Evolutionary conservation across 768 basidiomycete genomes (phyloP), one percentile per base, ranked within the genome.

Genomic region (Lactifluus volemus): DNA sequence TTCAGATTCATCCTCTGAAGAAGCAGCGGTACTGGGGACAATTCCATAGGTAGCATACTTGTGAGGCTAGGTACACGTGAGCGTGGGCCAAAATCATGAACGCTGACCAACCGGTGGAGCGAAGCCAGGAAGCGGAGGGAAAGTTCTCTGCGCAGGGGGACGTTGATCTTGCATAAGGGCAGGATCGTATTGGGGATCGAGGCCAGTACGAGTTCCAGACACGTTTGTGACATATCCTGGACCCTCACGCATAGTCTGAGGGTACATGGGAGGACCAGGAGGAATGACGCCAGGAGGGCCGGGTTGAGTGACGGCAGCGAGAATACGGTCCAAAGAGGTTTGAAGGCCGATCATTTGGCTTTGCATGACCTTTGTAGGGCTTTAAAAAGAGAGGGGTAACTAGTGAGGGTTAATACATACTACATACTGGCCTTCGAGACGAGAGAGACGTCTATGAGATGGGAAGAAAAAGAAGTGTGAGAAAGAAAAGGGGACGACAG

Each of bases 261-360:
- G 61, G 56, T 55, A 60, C 36, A 63, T 53, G 32, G 67, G 67
- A 30, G 61, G 56, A 9, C 59, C 49, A 60, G 58, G 68, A 36
- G 71, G 76, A 53, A 74, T 73, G 17, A 48, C 66, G 10, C 68
- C 67, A n/a, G 63, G 67, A 47, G 65, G 60, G 61, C 55, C 69
- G 47, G 70, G 64, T 55, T 75, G 77, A 47, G 66, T 67, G 59
- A 92, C 77, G 2, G 82, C 85, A 49, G 80, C 75, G 57, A 93
- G 74, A 69, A 93, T 93, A 54, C 91, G 82, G 73, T 93, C 91
- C 64, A 93, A 72, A 29, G 90, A 88, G 5, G 89, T 88, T 73
- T 93, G 92, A 86, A 93, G 89, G 67, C 91, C 91, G 67, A 93
- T 92, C 88, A 93, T 92, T 71, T 92, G 91, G 74, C 89, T 90